Percentiles rank a stretch among this genome's conserved stretches.
Conservation (phyloP, 805 yeast genomes). For the Kodamaea kaohsiungensis region DNA sequence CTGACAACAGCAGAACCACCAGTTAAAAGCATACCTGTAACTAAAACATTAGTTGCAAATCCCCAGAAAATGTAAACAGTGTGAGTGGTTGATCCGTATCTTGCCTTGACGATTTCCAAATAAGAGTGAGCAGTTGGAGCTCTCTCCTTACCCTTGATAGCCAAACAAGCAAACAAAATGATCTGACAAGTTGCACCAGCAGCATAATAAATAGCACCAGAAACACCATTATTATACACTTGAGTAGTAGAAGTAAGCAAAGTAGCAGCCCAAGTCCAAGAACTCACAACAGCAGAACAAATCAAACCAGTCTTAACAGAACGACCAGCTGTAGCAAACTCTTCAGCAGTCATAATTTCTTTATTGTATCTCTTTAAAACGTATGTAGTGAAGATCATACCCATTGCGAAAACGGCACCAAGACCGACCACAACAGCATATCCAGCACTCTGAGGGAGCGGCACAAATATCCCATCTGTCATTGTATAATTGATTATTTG, state of each 20-base stretch:
- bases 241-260: slow-evolving; percentile 74
- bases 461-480: slow-evolving; percentile 22
- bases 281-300: slow-evolving; percentile 86
- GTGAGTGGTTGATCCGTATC: slow-evolving; percentile 82
- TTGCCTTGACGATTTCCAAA: slow-evolving; percentile 75
- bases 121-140: slow-evolving; percentile 94
- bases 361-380: slow-evolving; percentile 75
- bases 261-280: slow-evolving; percentile 81
- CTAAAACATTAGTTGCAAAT: slow-evolving; percentile 82
- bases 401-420: slow-evolving; percentile 75
- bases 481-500: slow-evolving; percentile 8
- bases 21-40: slow-evolving; percentile 87
- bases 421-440: slow-evolving; percentile 86
- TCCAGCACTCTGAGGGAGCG: slow-evolving; percentile 76
- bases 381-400: slow-evolving; percentile 76
- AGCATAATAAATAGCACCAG: slow-evolving; percentile 83
- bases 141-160: slow-evolving; percentile 82
- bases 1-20: slow-evolving; percentile 86
- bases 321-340: slow-evolving; percentile 91
- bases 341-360: slow-evolving; percentile 90
- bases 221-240: slow-evolving; percentile 72
- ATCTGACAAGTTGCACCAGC: slow-evolving; percentile 92
- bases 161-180: slow-evolving; percentile 79
- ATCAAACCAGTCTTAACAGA: slow-evolving; percentile 82
- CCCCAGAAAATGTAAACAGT: slow-evolving; percentile 74